A percentile compares a stretch with the other conserved stretches of the same genome.
phyloP scores from a whole-genome alignment of 169 alveolate genomes.

The Ichthyophthirius multifiliis region DNA sequence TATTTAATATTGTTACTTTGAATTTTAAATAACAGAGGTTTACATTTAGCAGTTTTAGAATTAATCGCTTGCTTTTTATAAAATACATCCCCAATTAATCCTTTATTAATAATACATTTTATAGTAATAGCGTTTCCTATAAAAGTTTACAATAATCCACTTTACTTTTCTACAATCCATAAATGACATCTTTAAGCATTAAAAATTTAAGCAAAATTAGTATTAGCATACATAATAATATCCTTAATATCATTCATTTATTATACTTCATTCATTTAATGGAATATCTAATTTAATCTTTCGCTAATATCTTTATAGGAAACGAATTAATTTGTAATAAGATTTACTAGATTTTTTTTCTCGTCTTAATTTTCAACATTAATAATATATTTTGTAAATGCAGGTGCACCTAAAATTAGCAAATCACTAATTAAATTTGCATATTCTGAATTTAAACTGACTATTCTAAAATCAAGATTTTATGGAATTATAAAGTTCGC shows the following conservation, averaged over 20 bases:
- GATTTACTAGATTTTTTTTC: background rate
- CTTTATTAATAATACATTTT: constrained; percentile 26
- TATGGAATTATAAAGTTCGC: constrained; percentile 28
- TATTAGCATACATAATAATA: constrained; percentile 10
- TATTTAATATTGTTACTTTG: background rate
- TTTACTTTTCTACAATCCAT: constrained; percentile 32
- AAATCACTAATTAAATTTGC: constrained; percentile 19
- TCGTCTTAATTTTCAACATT: background rate
- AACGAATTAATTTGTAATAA: constrained; percentile 6
- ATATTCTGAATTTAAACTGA: constrained; percentile 20
- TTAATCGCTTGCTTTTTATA: constrained; percentile 15
- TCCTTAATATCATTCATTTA: background rate
- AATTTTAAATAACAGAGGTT: constrained; percentile 28
- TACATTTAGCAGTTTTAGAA: constrained; percentile 9
- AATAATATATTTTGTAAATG: constrained; percentile 10
- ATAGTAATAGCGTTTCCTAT: background rate
- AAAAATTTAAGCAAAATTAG: constrained; percentile 12
- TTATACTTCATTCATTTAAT: background rate
- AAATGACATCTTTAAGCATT: constrained; percentile 10
- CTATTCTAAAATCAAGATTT: constrained; percentile 33
- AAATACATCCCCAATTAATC: constrained; percentile 30
- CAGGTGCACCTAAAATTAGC: constrained; percentile 11
- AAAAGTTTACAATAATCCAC: constrained; percentile 26
- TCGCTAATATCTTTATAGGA: constrained; percentile 39
- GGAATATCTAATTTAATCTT: constrained; percentile 18